A percentile compares a stretch with the other conserved stretches of the same genome.
These are phyloP conservation scores for Chlamydomonas urium DNA, from an alignment of 139 green algal genomes.

Conservation along the genomic window DNA sequence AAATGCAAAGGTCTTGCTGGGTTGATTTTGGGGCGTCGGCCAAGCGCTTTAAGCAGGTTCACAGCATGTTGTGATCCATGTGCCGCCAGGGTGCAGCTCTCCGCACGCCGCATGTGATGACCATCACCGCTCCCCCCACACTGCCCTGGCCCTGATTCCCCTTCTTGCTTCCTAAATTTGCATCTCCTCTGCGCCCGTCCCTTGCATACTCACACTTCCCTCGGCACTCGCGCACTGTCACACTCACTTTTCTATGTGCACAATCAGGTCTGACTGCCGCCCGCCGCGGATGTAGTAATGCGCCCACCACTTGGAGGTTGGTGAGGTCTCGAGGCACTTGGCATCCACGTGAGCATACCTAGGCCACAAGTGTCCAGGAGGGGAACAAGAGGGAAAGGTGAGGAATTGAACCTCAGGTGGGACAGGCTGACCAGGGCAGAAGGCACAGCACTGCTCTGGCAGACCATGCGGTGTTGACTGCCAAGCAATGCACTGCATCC, in stretches of 20 bases:
- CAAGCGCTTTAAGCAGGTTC: background rate
- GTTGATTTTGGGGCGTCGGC: too few relatives aligned
- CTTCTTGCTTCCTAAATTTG: background rate
- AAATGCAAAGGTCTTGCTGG: too few relatives aligned
- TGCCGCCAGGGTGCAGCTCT: too few relatives aligned
- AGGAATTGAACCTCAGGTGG: too few relatives aligned
- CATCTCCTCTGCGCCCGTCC: too few relatives aligned
- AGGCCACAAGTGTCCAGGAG: background rate
- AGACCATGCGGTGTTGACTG: background rate
- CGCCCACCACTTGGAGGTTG: slow-evolving; percentile 37
- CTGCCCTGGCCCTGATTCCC: background rate
- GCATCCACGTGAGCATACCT: slow-evolving; percentile 42
- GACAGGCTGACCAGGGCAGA: background rate
- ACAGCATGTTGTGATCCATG: too few relatives aligned
- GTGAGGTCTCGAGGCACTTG: slow-evolving; percentile 41
- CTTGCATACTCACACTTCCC: background rate
- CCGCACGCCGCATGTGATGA: too few relatives aligned
- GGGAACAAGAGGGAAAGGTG: background rate
- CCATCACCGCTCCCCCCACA: too few relatives aligned
- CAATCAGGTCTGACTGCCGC: slow-evolving; percentile 35
- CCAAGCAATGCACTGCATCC: background rate
- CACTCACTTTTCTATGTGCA: slow-evolving; percentile 34
- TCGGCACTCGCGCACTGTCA: too few relatives aligned
- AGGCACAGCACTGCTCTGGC: background rate
- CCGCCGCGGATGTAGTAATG: slow-evolving; percentile 31